These are phyloP conservation scores for Sporisorium sorghi DNA, from an alignment of 1,284 basidiomycete species.

Conservation along the genomic window DNA sequence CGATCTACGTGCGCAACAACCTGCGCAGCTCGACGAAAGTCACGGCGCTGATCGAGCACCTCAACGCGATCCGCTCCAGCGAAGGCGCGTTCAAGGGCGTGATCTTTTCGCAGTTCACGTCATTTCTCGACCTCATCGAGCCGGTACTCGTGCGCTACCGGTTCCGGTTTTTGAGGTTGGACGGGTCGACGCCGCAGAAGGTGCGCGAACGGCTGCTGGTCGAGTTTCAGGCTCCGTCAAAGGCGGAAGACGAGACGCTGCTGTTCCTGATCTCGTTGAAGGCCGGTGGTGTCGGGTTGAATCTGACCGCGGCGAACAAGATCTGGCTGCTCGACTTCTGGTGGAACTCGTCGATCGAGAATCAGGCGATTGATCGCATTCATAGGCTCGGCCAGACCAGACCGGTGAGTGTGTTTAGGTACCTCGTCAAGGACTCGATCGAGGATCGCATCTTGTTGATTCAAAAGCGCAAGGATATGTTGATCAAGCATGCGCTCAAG, in stretches of 20 bases:
- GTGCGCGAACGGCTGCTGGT: slow-evolving; percentile 81
- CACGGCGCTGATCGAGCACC: slow-evolving; percentile 78
- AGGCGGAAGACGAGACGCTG: slow-evolving; percentile 78
- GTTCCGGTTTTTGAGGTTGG: slow-evolving; percentile 73
- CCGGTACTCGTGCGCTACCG: slow-evolving; percentile 48
- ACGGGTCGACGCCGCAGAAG: slow-evolving; percentile 90
- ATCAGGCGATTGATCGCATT: slow-evolving; percentile 77
- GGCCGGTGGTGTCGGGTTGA: slow-evolving; percentile 87
- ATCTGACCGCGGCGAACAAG: slow-evolving; percentile 65
- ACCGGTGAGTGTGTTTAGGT: slow-evolving; percentile 89
- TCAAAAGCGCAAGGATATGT: slow-evolving; percentile 90
- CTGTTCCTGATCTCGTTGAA: slow-evolving; percentile 89
- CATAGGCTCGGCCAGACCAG: slow-evolving; percentile 88
- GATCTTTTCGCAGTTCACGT: slow-evolving; percentile 71
- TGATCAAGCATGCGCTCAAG: slow-evolving; percentile 75
- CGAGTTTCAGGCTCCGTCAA: slow-evolving; percentile 79
- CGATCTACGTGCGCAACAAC: slow-evolving; percentile 75
- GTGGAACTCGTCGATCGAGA: slow-evolving; percentile 73
- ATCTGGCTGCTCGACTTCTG: slow-evolving; percentile 68
- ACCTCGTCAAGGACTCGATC: slow-evolving; percentile 92
- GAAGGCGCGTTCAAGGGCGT: slow-evolving; percentile 70
- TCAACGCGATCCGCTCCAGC: slow-evolving; percentile 74
- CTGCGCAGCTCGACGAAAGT: slow-evolving; percentile 89
- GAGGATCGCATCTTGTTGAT: slow-evolving; percentile 77
- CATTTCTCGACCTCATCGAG: slow-evolving; percentile 69